Evolutionary conservation across 2,329 filamentous ascomycete genomes (phyloP).

Genomic region (Colletotrichum paranaense): DNA sequence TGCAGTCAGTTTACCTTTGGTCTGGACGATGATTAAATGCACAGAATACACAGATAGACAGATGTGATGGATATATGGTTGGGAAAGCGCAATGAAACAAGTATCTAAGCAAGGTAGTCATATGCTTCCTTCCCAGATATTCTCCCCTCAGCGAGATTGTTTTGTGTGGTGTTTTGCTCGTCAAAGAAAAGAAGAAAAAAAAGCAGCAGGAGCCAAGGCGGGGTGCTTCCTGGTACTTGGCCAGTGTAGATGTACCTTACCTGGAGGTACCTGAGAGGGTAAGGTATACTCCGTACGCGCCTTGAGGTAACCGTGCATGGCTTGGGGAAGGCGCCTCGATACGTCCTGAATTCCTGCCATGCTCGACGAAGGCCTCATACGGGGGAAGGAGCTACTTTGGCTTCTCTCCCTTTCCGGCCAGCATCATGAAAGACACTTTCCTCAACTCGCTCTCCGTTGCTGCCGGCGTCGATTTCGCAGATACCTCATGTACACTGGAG

Average conservation of each 20-base stretch:
- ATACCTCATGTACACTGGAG: background rate
- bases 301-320: background rate
- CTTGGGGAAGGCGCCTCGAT: background rate
- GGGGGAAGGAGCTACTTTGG: background rate
- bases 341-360: background rate
- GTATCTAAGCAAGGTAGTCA: background rate
- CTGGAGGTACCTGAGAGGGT: background rate
- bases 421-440: background rate
- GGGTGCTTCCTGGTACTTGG: slow-evolving; percentile 4
- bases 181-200: background rate
- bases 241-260: background rate
- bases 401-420: background rate
- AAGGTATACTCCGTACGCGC: background rate
- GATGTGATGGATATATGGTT: background rate
- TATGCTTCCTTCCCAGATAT: background rate
- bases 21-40: no score
- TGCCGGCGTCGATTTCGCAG: background rate
- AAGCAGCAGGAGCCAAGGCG: background rate
- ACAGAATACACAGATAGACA: background rate
- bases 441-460: background rate
- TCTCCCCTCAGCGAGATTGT: background rate
- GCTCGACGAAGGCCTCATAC: background rate
- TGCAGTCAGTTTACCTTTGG: background rate
- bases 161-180: background rate
- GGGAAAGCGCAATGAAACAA: background rate